phyloP scores from a whole-genome alignment of 1,139 yeast species.

The Spathaspora sp. region DNA sequence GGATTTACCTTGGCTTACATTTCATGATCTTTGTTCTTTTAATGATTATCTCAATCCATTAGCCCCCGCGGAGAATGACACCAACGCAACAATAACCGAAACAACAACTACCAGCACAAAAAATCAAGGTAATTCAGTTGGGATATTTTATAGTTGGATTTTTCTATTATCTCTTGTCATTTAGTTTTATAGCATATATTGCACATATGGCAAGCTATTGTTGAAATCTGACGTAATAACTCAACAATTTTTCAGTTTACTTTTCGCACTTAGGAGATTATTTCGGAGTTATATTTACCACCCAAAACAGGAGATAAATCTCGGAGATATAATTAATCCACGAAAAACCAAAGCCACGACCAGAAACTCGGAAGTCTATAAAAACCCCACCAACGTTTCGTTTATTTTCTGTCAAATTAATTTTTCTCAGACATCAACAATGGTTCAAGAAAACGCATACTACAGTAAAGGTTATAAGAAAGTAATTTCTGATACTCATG shows the following conservation, averaged over 20 bases:
- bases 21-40: conserved; percentile 15
- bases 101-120: too few relatives aligned
- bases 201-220: not conserved
- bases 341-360: not conserved
- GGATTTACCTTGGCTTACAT: conserved; percentile 15
- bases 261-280: conserved; percentile 1
- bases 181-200: not conserved
- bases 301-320: not conserved
- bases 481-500: conserved; percentile 27
- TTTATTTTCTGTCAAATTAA: not conserved
- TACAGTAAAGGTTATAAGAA: conserved; percentile 23
- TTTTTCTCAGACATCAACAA: not conserved
- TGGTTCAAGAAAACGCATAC: conserved; percentile 20
- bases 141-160: not conserved
- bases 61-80: not conserved
- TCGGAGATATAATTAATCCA: not conserved
- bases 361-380: not conserved
- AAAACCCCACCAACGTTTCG: not conserved
- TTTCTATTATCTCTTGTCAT: not conserved
- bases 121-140: too few relatives aligned
- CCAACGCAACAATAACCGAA: too few relatives aligned
- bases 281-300: not conserved
- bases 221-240: not conserved
- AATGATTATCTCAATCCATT: not conserved
- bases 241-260: not conserved